Base-by-base conservation (phyloP, 1,139 yeast species). In the Debaryomyces psychrophilus region DNA sequence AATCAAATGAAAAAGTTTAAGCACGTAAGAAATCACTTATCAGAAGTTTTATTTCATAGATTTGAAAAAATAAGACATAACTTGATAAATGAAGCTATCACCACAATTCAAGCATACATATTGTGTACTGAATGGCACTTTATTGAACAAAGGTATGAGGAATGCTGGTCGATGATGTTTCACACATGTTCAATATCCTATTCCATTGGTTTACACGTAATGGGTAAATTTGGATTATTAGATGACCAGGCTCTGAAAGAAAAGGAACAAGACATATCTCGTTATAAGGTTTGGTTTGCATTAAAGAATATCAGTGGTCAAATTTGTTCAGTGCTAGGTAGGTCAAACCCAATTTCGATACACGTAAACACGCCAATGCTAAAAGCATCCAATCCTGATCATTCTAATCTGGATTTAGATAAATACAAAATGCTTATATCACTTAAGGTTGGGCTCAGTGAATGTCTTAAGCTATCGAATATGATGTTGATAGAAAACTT, bases 341-440 rank as follows among this genome's bases (percentile, higher is more conserved):
- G 84, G 50, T 83, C 84, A 8, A 79, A 78, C 51, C 84, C 84
- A 1, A 78, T 79, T 5, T 74, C 81, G 9, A 71, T 79, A 45
- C 75, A 78, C 50, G 73, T 78, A 33, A 75, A 74, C 51, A 73
- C 73, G 26, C 56, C 61, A 11, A 67, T 71, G 1, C 54, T 69
- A 43, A 61, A 61, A 48, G 56, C 65, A 36, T 44, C 59, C 2
- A 50, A 53, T 35, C 54, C 54, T 15, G 52, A 57, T 12, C 54
- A 50, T 22, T 44, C 59, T n/a, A 55, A 56, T 12, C 50, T 59
- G 29, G 60, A 64, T 34, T 49, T 65, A 14, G 59, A 60, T 25
- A 61, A 60, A 36, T 58, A 61, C 22, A 58, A 56, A 36, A 67
- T 69, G 2, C 67, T 67, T 27, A 61, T 68, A 3, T 53, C 67